Evolutionary conservation across 2,329 filamentous ascomycete genomes (phyloP).

Genomic region (Gnomoniopsis smithogilvyi): DNA sequence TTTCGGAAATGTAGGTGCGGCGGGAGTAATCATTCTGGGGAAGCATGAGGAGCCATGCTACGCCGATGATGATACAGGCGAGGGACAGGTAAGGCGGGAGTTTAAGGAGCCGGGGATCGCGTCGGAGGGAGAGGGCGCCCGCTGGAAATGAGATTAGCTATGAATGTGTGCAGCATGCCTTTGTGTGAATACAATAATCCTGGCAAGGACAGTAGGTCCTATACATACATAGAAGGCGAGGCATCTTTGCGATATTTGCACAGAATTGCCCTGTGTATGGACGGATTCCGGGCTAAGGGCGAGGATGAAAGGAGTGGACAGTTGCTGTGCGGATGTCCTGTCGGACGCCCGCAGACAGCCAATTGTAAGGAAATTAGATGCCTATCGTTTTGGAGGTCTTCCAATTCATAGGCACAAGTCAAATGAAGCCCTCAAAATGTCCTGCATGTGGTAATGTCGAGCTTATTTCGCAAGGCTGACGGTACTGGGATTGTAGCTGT

Average conservation of each 20-base stretch:
- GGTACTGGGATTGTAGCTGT: neutral
- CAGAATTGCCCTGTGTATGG: neutral
- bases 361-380: neutral
- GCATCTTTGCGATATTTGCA: constrained; percentile 36
- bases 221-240: constrained; percentile 50
- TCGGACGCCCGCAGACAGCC: constrained; percentile 5
- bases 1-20: constrained; percentile 94
- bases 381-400: neutral
- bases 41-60: constrained; percentile 85
- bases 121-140: constrained; percentile 66
- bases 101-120: constrained; percentile 77
- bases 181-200: neutral
- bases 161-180: neutral
- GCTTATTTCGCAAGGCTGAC: neutral
- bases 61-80: constrained; percentile 78
- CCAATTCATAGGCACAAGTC: constrained; percentile 3
- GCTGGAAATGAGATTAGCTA: constrained; percentile 33
- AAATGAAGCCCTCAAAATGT: neutral
- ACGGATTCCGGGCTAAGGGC: too few relatives aligned
- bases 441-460: neutral
- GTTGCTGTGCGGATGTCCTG: constrained; percentile 10
- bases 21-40: constrained; percentile 90
- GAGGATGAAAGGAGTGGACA: neutral
- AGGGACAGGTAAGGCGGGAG: constrained; percentile 85
- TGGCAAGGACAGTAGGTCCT: neutral